Base-by-base conservation (phyloP, 208 protist genomes). In the Balamuthia mandrillaris region DNA sequence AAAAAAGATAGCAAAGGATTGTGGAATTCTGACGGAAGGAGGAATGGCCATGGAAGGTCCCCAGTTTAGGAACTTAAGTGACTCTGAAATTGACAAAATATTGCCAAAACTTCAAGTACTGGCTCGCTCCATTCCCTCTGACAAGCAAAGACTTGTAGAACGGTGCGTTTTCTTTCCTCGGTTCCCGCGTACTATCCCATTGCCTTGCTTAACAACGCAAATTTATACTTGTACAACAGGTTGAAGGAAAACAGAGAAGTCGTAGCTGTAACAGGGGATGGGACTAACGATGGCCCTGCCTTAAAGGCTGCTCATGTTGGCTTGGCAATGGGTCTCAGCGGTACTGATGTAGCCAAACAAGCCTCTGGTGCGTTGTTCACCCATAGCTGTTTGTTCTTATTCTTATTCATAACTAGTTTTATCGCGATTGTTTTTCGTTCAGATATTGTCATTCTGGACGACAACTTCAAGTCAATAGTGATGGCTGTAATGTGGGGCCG, bases 381-480 rank as follows among this genome's bases (percentile, higher is more conserved):
- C n/a, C n/a, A n/a, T n/a, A n/a, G n/a, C n/a, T n/a, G n/a, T n/a
- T n/a, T n/a, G n/a, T n/a, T n/a, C n/a, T n/a, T n/a, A n/a, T n/a
- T n/a, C n/a, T n/a, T n/a, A n/a, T n/a, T n/a, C n/a, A n/a, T n/a
- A n/a, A n/a, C n/a, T n/a, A n/a, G n/a, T n/a, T n/a, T n/a, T n/a
- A n/a, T n/a, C n/a, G n/a, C n/a, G n/a, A n/a, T n/a, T n/a, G n/a
- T n/a, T n/a, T n/a, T n/a, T n/a, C n/a, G n/a, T 14, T 92, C 93
- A 29, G 96, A 98, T 65, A 97, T 98, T 49, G 88, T 98, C 47
- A 77, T 99, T 45, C 87, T 98, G 49, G 98, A 99, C 88, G 96
- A 99, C 93, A 98, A 98, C 90, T 99, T 99, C 77, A 78, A 88
- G 10, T 96, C 97, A 0, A 98, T 99, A 89, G 97, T 99, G 33